Conservation (phyloP, 768 basidiomycete genomes). For the Hydnum rufescens region DNA sequence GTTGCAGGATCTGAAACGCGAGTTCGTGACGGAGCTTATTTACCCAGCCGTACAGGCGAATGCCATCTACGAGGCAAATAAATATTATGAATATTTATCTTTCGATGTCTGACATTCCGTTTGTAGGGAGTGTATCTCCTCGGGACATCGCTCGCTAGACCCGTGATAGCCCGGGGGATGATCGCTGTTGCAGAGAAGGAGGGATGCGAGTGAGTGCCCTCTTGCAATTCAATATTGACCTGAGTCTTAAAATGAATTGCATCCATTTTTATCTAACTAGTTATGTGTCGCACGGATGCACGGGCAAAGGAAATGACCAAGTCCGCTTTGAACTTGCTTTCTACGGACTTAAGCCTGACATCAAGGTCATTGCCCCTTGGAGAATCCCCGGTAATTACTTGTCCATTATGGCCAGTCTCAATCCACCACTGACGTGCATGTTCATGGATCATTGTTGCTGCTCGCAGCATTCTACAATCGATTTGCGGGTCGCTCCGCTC, state of each 20-base stretch:
- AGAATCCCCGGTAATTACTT: constrained; percentile 48
- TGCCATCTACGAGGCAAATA: constrained; percentile 97
- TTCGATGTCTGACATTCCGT: not conserved
- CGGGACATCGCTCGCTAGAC: constrained; percentile 92
- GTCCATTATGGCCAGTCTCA: not conserved
- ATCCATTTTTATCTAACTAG: constrained; percentile 22
- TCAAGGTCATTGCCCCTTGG: constrained; percentile 99
- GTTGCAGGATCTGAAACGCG: constrained; percentile 68
- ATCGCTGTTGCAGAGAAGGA: constrained; percentile 78
- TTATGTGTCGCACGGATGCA: constrained; percentile 95
- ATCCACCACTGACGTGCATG: not conserved
- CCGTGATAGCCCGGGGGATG: constrained; percentile 98
- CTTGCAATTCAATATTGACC: not conserved
- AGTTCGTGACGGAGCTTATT: constrained; percentile 91
- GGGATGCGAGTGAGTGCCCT: constrained; percentile 70
- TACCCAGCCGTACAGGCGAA: constrained; percentile 98
- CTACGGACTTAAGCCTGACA: constrained; percentile 94
- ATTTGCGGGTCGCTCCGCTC: constrained; percentile 86
- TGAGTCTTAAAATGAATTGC: not conserved
- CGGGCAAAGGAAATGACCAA: constrained; percentile 99
- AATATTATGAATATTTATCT: not conserved
- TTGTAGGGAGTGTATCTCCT: constrained; percentile 90
- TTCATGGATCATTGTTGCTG: not conserved
- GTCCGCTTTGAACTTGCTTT: constrained; percentile 98
- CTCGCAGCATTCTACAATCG: constrained; percentile 80